A percentile compares a stretch with the other conserved stretches of the same genome.
Evolutionary conservation across 225 moss, liverwort and hornwort genomes (phyloP).

Genomic region (Pleurozium schreberi): DNA sequence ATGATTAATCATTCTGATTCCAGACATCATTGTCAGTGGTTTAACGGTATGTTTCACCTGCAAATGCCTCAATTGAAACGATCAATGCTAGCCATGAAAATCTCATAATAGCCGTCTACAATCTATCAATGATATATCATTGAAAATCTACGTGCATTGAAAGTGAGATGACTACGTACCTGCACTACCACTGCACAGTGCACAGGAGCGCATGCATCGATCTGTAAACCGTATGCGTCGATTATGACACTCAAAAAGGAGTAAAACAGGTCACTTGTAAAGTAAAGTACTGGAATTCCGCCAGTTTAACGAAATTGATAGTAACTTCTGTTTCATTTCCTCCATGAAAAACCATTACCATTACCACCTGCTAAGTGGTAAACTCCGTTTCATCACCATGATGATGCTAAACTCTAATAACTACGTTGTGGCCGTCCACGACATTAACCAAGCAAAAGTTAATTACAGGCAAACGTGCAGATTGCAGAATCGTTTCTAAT

Average conservation of each 20-base stretch:
- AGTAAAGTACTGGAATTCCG: not conserved
- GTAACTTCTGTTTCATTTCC: too few relatives aligned
- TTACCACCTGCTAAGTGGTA: not conserved
- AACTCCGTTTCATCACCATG: not conserved
- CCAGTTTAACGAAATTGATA: not conserved
- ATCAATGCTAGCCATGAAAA: not conserved
- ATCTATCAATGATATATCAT: not conserved
- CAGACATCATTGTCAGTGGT: not conserved
- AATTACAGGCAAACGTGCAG: not conserved
- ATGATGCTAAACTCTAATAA: not conserved
- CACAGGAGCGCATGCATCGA: not conserved
- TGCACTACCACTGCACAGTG: not conserved
- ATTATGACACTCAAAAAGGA: too few relatives aligned
- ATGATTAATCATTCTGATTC: not conserved
- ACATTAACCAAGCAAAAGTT: not conserved
- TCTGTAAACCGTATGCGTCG: not conserved
- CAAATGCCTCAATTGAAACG: not conserved
- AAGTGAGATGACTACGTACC: not conserved
- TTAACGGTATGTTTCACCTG: not conserved
- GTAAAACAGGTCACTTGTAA: not conserved
- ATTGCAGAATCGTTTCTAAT: not conserved
- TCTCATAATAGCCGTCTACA: not conserved
- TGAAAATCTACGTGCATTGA: not conserved
- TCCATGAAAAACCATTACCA: too few relatives aligned
- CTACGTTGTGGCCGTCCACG: not conserved